phyloP scores from a whole-genome alignment of 2,329 filamentous ascomycete genomes.

The Ceratocystiopsis minuta region DNA sequence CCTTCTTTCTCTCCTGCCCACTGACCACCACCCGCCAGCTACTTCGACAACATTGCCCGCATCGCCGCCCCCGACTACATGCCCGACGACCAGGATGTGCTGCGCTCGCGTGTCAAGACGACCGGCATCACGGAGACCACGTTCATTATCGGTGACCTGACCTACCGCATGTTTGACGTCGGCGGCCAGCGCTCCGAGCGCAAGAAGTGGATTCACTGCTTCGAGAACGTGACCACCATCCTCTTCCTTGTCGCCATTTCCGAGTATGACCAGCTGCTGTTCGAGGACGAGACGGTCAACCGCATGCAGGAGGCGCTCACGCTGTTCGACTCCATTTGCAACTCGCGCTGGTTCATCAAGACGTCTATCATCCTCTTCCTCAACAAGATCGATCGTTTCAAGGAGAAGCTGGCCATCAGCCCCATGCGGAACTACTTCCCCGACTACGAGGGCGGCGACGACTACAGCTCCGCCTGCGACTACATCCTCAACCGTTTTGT shows the following conservation, averaged over 20 bases:
- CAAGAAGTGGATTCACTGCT: slow-evolving; percentile 99
- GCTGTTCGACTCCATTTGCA: slow-evolving; percentile 74
- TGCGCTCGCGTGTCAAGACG: slow-evolving; percentile 91
- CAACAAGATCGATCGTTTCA: slow-evolving; percentile 83
- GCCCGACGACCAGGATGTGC: slow-evolving; percentile 86
- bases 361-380: slow-evolving; percentile 78
- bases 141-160: slow-evolving; percentile 86
- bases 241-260: slow-evolving; percentile 94
- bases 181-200: slow-evolving; percentile 89
- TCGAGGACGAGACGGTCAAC: slow-evolving; percentile 92
- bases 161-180: slow-evolving; percentile 95
- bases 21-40: slow-evolving; percentile 32
- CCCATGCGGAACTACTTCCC: slow-evolving; percentile 84
- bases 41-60: slow-evolving; percentile 87
- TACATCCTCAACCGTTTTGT: slow-evolving; percentile 99
- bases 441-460: slow-evolving; percentile 84
- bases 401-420: slow-evolving; percentile 65
- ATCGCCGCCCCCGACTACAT: slow-evolving; percentile 86
- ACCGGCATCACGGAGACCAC: slow-evolving; percentile 95
- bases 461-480: slow-evolving; percentile 90
- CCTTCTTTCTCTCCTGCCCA: neutral
- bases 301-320: slow-evolving; percentile 84
- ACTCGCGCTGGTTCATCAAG: slow-evolving; percentile 79
- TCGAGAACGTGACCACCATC: slow-evolving; percentile 93
- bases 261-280: slow-evolving; percentile 89